A percentile compares a stretch with the other conserved stretches of the same genome.
Evolutionary conservation across 2,329 filamentous ascomycete genomes (phyloP).

Genomic region (Macrophomina pseudophaseolina): DNA sequence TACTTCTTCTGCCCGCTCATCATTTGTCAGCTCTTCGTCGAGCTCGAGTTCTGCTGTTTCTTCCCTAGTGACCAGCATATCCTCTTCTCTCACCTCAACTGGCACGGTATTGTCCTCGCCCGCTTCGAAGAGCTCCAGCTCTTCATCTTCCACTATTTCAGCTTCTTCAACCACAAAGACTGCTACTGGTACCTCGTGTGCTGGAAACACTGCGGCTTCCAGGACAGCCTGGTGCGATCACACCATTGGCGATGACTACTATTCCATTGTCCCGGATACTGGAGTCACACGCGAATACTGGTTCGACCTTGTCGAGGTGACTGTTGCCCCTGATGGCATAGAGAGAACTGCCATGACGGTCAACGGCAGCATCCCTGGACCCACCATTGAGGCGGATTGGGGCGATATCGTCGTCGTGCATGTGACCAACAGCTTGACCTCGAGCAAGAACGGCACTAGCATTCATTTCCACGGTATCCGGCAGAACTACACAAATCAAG

Average conservation of each 20-base stretch:
- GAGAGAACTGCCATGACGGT: slow-evolving; percentile 37
- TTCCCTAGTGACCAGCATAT: neutral
- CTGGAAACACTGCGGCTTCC: slow-evolving; percentile 18
- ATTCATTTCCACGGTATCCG: slow-evolving; percentile 69
- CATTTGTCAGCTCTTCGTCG: neutral
- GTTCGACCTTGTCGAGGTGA: slow-evolving; percentile 57
- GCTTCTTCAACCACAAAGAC: neutral
- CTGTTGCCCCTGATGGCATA: slow-evolving; percentile 63
- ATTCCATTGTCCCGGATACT: slow-evolving; percentile 55
- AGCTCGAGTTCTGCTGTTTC: neutral
- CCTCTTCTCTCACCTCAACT: neutral
- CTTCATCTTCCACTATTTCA: neutral
- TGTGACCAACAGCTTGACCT: slow-evolving; percentile 58
- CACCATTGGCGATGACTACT: slow-evolving; percentile 59
- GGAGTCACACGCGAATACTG: slow-evolving; percentile 62
- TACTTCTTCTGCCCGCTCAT: too few relatives aligned
- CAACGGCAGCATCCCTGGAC: slow-evolving; percentile 23
- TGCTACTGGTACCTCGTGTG: neutral
- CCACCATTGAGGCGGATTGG: slow-evolving; percentile 43
- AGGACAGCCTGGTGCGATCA: slow-evolving; percentile 53
- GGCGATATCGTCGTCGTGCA: slow-evolving; percentile 50
- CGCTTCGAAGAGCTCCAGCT: neutral
- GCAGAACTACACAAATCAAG: slow-evolving; percentile 59
- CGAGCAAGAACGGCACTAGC: slow-evolving; percentile 60
- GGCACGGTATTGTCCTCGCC: neutral